phyloP scores from a whole-genome alignment of 805 yeast species.

The Candida alai region DNA sequence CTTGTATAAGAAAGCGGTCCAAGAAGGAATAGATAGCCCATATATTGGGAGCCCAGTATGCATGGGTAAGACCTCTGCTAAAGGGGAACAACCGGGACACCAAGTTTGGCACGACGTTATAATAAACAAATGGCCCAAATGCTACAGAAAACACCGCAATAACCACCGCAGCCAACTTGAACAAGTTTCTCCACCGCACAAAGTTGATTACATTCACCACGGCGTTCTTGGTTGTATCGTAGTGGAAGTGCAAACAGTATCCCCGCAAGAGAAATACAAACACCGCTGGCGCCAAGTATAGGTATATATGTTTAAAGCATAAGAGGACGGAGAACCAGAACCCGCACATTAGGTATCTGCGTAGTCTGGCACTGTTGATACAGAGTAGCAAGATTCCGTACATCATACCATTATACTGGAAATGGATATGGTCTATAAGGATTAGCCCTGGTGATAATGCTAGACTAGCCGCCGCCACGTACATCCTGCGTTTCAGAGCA shows the following conservation, averaged over 20 bases:
- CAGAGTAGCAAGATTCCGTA: constrained; percentile 78
- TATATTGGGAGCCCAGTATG: constrained; percentile 98
- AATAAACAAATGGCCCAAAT: constrained; percentile 72
- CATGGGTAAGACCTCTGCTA: constrained; percentile 92
- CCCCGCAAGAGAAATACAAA: constrained; percentile 72
- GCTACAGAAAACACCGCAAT: constrained; percentile 59
- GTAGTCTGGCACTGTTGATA: constrained; percentile 63
- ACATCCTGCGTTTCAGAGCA: constrained; percentile 45
- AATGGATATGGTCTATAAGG: constrained; percentile 91
- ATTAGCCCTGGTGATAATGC: constrained; percentile 86
- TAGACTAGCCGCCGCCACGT: constrained; percentile 77
- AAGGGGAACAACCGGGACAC: constrained; percentile 81
- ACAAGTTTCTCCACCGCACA: constrained; percentile 52
- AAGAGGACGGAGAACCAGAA: constrained; percentile 68
- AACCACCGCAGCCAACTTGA: constrained; percentile 63
- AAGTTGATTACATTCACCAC: constrained; percentile 29
- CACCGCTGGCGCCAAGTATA: constrained; percentile 92
- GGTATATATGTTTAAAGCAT: constrained; percentile 91
- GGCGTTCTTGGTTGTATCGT: constrained; percentile 20
- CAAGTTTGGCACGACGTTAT: constrained; percentile 60
- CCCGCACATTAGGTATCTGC: constrained; percentile 57
- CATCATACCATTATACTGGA: constrained; percentile 94
- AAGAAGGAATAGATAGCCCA: constrained; percentile 92
- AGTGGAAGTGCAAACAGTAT: constrained; percentile 55
- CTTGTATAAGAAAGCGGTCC: constrained; percentile 63